These are phyloP conservation scores for Eimeria praecox DNA, from an alignment of 169 alveolate species.

Conservation along the genomic window DNA sequence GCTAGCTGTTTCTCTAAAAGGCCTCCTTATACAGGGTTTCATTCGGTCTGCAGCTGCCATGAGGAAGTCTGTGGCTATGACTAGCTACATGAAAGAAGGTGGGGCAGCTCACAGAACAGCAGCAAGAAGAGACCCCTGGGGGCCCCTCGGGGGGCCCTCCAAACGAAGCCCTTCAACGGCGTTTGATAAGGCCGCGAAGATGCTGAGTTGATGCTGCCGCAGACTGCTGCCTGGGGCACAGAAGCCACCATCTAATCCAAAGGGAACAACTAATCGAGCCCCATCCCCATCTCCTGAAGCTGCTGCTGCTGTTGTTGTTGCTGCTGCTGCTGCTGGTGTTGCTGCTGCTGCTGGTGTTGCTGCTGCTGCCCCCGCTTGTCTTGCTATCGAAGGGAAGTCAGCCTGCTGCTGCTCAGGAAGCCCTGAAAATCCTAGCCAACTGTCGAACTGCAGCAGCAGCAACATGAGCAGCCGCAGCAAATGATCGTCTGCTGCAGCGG, in stretches of 20 bases:
- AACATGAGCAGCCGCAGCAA: slow-evolving; percentile 66
- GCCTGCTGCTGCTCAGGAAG: slow-evolving; percentile 46
- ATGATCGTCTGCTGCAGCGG: slow-evolving; percentile 66
- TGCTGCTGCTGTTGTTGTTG: no score
- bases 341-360: not conserved
- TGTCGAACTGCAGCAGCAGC: slow-evolving; percentile 58
- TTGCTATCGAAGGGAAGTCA: not conserved
- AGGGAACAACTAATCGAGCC: slow-evolving; percentile 20
- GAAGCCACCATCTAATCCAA: slow-evolving; percentile 43
- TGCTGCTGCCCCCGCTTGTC: slow-evolving; percentile 36
- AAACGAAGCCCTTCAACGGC: slow-evolving; percentile 47
- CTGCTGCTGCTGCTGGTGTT: slow-evolving; percentile 40
- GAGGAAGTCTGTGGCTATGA: not conserved
- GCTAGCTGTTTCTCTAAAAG: not conserved
- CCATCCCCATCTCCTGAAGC: slow-evolving; percentile 13
- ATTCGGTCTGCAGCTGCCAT: no score
- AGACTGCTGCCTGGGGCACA: slow-evolving; percentile 62
- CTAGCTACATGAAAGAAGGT: no score
- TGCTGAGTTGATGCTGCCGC: slow-evolving; percentile 43
- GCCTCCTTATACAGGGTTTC: not conserved
- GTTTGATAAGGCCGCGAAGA: slow-evolving; percentile 38
- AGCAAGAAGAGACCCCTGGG: slow-evolving; percentile 56
- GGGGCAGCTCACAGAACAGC: slow-evolving; percentile 24
- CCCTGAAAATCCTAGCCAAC: slow-evolving; percentile 64
- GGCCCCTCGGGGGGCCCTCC: slow-evolving; percentile 36